Conservation (phyloP, 2,329 filamentous ascomycete species). For the Claviceps lovelessii region DNA sequence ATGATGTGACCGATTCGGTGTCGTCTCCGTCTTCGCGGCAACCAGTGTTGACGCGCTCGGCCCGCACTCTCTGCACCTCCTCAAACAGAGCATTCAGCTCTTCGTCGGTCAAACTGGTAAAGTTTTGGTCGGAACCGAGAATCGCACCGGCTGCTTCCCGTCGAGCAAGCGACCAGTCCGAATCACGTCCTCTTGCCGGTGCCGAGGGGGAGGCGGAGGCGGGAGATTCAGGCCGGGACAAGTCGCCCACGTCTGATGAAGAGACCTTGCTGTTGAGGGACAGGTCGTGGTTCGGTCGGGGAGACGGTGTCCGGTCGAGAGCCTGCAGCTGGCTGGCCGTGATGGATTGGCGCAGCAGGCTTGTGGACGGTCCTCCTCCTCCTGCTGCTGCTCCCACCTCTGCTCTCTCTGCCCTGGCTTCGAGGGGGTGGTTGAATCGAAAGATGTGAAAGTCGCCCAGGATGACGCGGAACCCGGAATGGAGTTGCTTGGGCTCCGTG, state of each 20-base stretch:
- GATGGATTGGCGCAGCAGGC: conserved; percentile 70
- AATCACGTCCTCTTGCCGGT: conserved; percentile 63
- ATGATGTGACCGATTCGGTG: conserved; percentile 76
- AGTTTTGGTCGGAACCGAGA: conserved; percentile 80
- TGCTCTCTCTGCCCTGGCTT: conserved; percentile 81
- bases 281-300: conserved; percentile 53
- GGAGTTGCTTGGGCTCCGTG: conserved; percentile 68
- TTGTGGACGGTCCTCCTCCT: conserved; percentile 20
- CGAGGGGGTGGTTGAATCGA: conserved; percentile 93
- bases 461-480: conserved; percentile 89
- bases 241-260: conserved; percentile 55
- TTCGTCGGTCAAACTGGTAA: conserved; percentile 79
- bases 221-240: conserved; percentile 68
- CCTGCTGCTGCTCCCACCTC: conserved; percentile 58
- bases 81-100: conserved; percentile 89
- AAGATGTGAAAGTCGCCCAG: conserved; percentile 98
- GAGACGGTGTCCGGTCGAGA: conserved; percentile 40
- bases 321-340: conserved; percentile 46
- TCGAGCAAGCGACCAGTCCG: conserved; percentile 88
- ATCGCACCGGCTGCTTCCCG: conserved; percentile 87
- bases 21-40: conserved; percentile 75
- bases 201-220: conserved; percentile 51
- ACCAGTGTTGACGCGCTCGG: conserved; percentile 51
- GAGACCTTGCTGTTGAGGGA: conserved; percentile 68
- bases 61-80: conserved; percentile 78